Conservation (phyloP, 305 asterid genomes). For the Fraxinus floribunda region DNA sequence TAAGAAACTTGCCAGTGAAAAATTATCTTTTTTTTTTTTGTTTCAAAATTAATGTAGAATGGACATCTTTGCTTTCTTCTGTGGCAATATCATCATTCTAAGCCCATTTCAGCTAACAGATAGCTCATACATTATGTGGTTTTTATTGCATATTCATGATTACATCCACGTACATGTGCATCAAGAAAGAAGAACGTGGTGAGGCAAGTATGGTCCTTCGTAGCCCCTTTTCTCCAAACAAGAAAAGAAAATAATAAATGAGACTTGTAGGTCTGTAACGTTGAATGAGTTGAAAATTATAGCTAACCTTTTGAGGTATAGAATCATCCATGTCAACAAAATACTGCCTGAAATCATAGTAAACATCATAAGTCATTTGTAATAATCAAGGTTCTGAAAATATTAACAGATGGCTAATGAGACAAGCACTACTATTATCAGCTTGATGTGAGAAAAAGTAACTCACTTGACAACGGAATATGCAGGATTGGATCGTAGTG, state of each 20-base stretch:
- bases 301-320: conserved; percentile 85
- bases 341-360: conserved; percentile 72
- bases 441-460: conserved; percentile 12
- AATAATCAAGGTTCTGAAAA: conserved; percentile 12
- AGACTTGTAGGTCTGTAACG: not conserved
- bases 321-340: conserved; percentile 87
- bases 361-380: conserved; percentile 2
- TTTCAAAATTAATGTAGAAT: not conserved
- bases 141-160: not conserved
- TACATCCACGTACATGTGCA: not conserved
- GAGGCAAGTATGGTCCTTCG: not conserved
- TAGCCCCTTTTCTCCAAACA: not conserved
- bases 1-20: not conserved
- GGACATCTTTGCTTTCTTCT: not conserved
- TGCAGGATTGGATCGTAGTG: conserved; percentile 79
- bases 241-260: not conserved
- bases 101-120: not conserved
- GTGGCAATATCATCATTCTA: not conserved
- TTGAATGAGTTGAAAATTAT: conserved; percentile 11
- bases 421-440: conserved; percentile 2
- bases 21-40: not conserved
- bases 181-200: not conserved
- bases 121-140: not conserved
- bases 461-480: conserved; percentile 96
- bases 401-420: not conserved